Evolutionary conservation across 116 monocot genomes (phyloP).

Genomic region (Posidonia oceanica): DNA sequence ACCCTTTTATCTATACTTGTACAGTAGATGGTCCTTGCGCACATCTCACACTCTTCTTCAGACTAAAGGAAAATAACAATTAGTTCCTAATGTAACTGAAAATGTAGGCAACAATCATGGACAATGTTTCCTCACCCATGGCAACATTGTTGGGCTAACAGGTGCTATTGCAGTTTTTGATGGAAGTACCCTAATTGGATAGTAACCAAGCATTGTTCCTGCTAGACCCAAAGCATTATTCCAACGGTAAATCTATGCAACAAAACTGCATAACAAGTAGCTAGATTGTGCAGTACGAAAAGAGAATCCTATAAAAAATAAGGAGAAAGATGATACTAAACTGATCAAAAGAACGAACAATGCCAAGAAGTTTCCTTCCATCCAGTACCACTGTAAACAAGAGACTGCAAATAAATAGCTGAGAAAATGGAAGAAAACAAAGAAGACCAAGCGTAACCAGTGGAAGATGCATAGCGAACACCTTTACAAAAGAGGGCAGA

Average conservation of each 20-base stretch:
- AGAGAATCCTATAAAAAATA: background rate
- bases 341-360: slow-evolving; percentile 96
- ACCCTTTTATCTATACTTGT: slow-evolving; percentile 96
- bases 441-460: too few species aligned
- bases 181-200: slow-evolving; percentile 78
- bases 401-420: too few species aligned
- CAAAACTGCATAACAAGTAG: background rate
- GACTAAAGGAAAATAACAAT: slow-evolving; percentile 21
- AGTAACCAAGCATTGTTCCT: slow-evolving; percentile 7
- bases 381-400: slow-evolving; percentile 30
- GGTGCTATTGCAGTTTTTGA: slow-evolving; percentile 93
- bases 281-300: background rate
- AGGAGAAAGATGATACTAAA: slow-evolving; percentile 44
- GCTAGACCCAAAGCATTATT: slow-evolving; percentile 26
- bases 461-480: too few species aligned
- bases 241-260: too few species aligned
- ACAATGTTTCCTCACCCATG: slow-evolving; percentile 34
- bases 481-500: too few species aligned
- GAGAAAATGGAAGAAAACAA: too few species aligned
- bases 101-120: background rate
- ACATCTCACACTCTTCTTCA: slow-evolving; percentile 87
- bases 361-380: slow-evolving; percentile 87
- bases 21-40: slow-evolving; percentile 80
- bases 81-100: background rate
- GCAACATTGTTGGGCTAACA: slow-evolving; percentile 68